These are phyloP conservation scores for Raphanus raphanistrum DNA, from an alignment of 345 rosid genomes.

Conservation along the genomic window DNA sequence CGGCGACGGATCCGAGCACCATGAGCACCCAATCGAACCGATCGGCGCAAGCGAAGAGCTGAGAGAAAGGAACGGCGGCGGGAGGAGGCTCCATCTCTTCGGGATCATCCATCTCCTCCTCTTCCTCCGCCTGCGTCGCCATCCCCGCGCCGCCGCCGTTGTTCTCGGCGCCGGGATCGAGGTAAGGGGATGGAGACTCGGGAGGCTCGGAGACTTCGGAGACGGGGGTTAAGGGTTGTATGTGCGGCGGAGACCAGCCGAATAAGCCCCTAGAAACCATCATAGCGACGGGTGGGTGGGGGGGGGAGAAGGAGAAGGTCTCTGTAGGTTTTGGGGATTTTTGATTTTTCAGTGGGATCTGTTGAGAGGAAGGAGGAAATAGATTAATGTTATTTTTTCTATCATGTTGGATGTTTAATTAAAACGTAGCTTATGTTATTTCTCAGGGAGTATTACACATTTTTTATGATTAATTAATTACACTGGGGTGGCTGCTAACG, in stretches of 20 bases:
- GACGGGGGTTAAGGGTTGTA: conserved; percentile 96
- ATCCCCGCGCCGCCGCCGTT: conserved; percentile 41
- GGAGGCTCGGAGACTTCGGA: conserved; percentile 99
- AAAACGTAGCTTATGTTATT: not conserved
- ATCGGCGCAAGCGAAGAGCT: conserved; percentile 86
- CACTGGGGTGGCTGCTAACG: conserved; percentile 12
- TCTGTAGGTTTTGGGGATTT: not conserved
- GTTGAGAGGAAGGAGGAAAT: not conserved
- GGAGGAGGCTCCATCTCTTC: conserved; percentile 98
- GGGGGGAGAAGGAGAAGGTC: conserved; percentile 10
- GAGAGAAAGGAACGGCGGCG: conserved; percentile 89
- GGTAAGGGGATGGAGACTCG: conserved; percentile 95
- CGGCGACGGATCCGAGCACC: conserved; percentile 88
- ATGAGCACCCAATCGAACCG: conserved; percentile 86
- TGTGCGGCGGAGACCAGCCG: conserved; percentile 98
- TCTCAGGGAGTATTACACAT: not conserved
- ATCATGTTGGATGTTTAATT: not conserved
- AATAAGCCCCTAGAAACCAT: conserved; percentile 97
- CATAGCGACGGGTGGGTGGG: conserved; percentile 9
- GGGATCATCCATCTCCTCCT: conserved; percentile 79
- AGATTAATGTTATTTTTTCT: conserved; percentile 28
- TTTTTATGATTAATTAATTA: not conserved
- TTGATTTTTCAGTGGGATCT: not conserved
- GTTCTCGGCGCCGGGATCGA: conserved; percentile 69
- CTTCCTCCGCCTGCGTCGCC: conserved; percentile 64